A percentile compares a stretch with the other conserved stretches of the same genome.
phyloP scores from a whole-genome alignment of 2,329 filamentous ascomycete genomes.

The Trichoderma arundinaceum region DNA sequence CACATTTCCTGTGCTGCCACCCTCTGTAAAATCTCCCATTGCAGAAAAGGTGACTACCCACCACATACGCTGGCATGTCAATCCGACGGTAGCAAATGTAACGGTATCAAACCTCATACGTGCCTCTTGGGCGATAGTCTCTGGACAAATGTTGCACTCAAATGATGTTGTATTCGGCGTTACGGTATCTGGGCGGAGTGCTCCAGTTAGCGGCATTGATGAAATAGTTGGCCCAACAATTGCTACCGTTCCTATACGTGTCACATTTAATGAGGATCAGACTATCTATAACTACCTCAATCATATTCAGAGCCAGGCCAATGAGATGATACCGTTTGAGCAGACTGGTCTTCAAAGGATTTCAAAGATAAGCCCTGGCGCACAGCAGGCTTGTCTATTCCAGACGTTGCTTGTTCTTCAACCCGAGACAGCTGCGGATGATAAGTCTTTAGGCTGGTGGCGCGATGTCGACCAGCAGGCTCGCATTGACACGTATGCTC shows the following conservation, averaged over 20 bases:
- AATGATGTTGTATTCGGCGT: slow-evolving; percentile 22
- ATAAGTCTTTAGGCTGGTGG: neutral
- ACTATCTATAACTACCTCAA: neutral
- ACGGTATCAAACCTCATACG: slow-evolving; percentile 10
- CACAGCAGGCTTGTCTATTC: neutral
- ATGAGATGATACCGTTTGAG: slow-evolving; percentile 22
- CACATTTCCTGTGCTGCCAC: too few species aligned
- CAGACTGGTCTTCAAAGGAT: slow-evolving; percentile 23
- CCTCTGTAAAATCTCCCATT: too few species aligned
- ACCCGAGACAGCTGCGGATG: neutral
- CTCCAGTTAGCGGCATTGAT: slow-evolving; percentile 13
- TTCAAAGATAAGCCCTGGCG: neutral
- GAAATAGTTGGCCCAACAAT: slow-evolving; percentile 18
- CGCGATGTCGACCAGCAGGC: too few species aligned
- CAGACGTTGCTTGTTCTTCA: slow-evolving; percentile 23
- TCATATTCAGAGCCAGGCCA: neutral
- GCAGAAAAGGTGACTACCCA: too few species aligned
- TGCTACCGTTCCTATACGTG: slow-evolving; percentile 9
- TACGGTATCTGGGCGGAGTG: slow-evolving; percentile 17
- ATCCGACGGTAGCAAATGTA: neutral
- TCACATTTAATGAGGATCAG: neutral
- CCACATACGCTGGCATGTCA: too few species aligned
- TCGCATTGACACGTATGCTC: neutral
- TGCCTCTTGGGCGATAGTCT: slow-evolving; percentile 16
- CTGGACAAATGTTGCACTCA: neutral